phyloP scores from a whole-genome alignment of 139 green algal species.

The Micractinium sp. region DNA sequence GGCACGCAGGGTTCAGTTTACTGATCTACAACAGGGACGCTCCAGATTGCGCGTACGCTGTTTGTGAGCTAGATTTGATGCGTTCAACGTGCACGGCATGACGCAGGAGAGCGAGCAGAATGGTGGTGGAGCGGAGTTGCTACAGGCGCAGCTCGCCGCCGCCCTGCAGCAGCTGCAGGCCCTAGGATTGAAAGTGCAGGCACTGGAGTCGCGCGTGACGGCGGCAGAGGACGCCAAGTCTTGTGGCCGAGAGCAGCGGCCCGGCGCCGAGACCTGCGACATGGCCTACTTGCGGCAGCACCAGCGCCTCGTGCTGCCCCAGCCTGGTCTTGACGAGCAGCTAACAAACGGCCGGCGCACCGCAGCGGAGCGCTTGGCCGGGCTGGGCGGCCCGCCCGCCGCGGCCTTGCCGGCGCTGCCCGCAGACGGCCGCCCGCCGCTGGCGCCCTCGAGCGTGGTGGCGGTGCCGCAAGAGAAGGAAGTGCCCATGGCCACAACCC shows the following conservation, averaged over 20 bases:
- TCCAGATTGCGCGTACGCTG: too few species aligned
- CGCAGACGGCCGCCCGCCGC: neutral
- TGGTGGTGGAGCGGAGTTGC: neutral
- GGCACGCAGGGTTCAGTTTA: too few species aligned
- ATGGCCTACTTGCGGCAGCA: slow-evolving; percentile 7
- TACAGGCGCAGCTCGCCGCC: slow-evolving; percentile 10
- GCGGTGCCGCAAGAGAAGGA: neutral
- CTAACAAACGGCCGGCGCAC: neutral
- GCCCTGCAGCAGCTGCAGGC: slow-evolving; percentile 3
- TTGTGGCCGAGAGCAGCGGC: neutral
- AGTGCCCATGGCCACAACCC: slow-evolving; percentile 70
- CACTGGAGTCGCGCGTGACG: neutral
- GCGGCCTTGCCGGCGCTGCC: neutral
- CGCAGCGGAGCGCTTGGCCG: neutral
- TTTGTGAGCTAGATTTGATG: too few species aligned
- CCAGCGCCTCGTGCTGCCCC: neutral
- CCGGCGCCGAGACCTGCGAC: neutral
- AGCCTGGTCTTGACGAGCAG: neutral
- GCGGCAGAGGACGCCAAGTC: neutral
- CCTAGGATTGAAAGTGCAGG: neutral
- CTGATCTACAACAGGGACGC: too few species aligned
- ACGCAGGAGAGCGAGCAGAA: too few species aligned
- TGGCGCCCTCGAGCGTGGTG: neutral
- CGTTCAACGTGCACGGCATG: too few species aligned
- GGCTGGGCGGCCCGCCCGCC: neutral